Evolutionary conservation across 2,329 filamentous ascomycete genomes (phyloP).

Genomic region (Acarospora socialis): DNA sequence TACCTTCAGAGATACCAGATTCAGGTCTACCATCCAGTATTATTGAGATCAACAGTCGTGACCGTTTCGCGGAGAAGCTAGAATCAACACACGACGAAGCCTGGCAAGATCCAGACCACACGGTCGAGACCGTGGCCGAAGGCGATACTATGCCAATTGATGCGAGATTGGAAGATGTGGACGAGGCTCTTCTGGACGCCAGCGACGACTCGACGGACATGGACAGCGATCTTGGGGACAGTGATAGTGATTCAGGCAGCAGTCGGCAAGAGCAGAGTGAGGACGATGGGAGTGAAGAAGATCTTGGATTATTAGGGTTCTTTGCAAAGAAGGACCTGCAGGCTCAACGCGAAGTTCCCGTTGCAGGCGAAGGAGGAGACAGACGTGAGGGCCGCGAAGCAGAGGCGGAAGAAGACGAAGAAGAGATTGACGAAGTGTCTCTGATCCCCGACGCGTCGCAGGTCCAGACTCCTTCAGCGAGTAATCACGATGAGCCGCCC

Average conservation of each 20-base stretch:
- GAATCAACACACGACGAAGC: neutral
- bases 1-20: slow-evolving; percentile 26
- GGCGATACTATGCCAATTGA: no score
- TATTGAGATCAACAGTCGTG: slow-evolving; percentile 17
- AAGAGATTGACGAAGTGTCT: slow-evolving; percentile 14
- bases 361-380: no score
- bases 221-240: slow-evolving; percentile 32
- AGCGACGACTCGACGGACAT: slow-evolving; percentile 34
- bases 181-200: slow-evolving; percentile 30
- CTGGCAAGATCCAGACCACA: neutral
- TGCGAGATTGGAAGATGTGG: slow-evolving; percentile 27
- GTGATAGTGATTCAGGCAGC: slow-evolving; percentile 35
- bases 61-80: no score
- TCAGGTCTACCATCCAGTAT: slow-evolving; percentile 12
- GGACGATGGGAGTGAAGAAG: slow-evolving; percentile 31
- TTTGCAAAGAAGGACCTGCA: slow-evolving; percentile 30
- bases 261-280: slow-evolving; percentile 49
- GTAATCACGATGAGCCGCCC: slow-evolving; percentile 10
- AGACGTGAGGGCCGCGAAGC: slow-evolving; percentile 28
- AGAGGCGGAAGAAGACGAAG: slow-evolving; percentile 22
- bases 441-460: slow-evolving; percentile 18
- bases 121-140: slow-evolving; percentile 13
- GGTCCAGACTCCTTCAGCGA: slow-evolving; percentile 12
- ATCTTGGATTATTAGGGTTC: slow-evolving; percentile 31
- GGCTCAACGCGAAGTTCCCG: slow-evolving; percentile 13